A percentile compares a stretch with the other conserved stretches of the same genome.
Evolutionary conservation across 2,329 filamentous ascomycete genomes (phyloP).

Genomic region (Cryphonectria radicalis): DNA sequence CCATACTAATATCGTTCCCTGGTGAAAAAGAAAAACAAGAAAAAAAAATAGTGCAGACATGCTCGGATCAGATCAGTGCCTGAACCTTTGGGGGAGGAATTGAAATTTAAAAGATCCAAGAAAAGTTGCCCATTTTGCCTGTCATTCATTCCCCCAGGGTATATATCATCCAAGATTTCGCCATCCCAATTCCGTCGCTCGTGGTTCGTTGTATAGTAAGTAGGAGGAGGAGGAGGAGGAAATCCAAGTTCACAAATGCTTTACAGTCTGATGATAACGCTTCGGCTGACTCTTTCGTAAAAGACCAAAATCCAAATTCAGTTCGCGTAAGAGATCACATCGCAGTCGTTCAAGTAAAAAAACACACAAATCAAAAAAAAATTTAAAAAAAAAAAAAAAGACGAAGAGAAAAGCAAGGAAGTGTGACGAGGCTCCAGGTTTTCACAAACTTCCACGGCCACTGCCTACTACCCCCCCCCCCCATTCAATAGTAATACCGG

Average conservation of each 20-base stretch:
- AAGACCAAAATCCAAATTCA: background rate
- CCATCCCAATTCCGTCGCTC: background rate
- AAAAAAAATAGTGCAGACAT: background rate
- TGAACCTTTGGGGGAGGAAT: background rate
- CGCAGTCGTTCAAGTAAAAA: background rate
- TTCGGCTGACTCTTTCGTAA: background rate
- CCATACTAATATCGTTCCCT: background rate
- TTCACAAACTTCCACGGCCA: background rate
- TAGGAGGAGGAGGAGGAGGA: background rate
- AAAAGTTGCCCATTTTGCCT: background rate
- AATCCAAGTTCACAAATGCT: background rate
- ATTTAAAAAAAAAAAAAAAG: background rate
- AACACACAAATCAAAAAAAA: background rate
- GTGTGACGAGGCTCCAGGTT: background rate
- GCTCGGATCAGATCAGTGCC: background rate
- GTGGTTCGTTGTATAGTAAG: background rate
- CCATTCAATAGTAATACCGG: constrained; percentile 37
- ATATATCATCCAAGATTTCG: background rate
- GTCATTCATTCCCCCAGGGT: background rate
- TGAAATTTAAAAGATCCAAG: background rate
- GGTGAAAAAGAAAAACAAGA: background rate
- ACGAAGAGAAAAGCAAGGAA: too few relatives aligned
- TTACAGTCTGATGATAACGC: background rate
- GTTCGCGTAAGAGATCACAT: background rate
- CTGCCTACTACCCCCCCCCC: background rate